A percentile compares a stretch with the other conserved stretches of the same genome.
Evolutionary conservation across 306 rosid genomes (phyloP).

Genomic region (Cicer arietinum): DNA sequence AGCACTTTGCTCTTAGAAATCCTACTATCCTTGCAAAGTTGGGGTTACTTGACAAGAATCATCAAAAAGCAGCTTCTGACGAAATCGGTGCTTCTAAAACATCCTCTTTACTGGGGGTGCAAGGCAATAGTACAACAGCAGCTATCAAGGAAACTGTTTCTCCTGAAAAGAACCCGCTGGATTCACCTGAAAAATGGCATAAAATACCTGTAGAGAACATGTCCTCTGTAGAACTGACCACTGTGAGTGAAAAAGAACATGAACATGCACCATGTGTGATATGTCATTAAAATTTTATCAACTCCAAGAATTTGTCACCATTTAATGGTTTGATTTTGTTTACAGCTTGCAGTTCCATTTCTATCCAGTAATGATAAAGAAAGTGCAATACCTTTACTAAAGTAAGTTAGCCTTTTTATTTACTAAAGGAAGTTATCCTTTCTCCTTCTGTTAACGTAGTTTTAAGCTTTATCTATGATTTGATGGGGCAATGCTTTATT

Average conservation of each 20-base stretch:
- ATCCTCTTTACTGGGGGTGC: constrained; percentile 51
- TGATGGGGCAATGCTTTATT: constrained; percentile 37
- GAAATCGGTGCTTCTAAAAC: constrained; percentile 48
- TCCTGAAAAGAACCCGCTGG: constrained; percentile 48
- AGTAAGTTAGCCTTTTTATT: constrained; percentile 55
- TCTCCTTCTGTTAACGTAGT: background rate
- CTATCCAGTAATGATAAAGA: constrained; percentile 62
- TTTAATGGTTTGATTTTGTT: constrained; percentile 42
- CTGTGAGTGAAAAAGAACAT: constrained; percentile 64
- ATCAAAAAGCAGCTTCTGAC: constrained; percentile 44
- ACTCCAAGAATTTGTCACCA: constrained; percentile 25
- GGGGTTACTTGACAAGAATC: constrained; percentile 61
- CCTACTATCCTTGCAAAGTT: constrained; percentile 72
- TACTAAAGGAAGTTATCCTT: background rate
- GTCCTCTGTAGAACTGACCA: constrained; percentile 64
- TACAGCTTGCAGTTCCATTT: constrained; percentile 77
- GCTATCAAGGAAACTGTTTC: constrained; percentile 46
- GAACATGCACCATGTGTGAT: constrained; percentile 25
- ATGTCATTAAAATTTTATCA: constrained; percentile 20
- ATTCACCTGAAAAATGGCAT: constrained; percentile 61
- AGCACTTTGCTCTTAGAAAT: constrained; percentile 72
- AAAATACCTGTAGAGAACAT: constrained; percentile 60
- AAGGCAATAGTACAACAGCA: constrained; percentile 46
- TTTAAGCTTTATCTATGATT: constrained; percentile 38
- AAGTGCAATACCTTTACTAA: constrained; percentile 70